Base-by-base conservation (phyloP, 441 rosid species). In the Adansonia gregorii region DNA sequence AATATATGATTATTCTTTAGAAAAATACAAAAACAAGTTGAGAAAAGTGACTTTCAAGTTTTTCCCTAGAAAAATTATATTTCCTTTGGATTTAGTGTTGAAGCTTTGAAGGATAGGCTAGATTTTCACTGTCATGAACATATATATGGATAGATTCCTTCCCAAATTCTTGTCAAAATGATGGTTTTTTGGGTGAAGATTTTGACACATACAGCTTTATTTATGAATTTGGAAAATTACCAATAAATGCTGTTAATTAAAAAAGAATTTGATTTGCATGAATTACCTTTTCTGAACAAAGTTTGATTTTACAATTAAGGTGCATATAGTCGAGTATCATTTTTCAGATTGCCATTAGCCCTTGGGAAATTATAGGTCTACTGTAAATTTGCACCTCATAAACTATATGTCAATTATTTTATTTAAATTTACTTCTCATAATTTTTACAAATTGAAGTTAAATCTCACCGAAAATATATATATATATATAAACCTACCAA, bases 161-260 rank as follows among this genome's bases (percentile, higher is more conserved):
- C 17, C 35, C 35, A 15, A 60, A 60, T 60, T 58, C 12, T 17
- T 6, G 7, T 12, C 15, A 19, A 22, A 31, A 54, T 41, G 8
- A 56, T 39, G 45, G 14, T 46, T 59, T 72, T 35, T 60, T 54
- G 22, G 77, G 67, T 60, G 67, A 46, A 59, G 67, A 74, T 58
- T 41, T 59, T 61, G 68, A 74, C 77, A 45, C 55, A 59, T 60
- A 60, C 39, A 59, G 24, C 45, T 6, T 74, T 74, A 22, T 74
- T 45, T 22, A 60, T 74, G 12, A 22, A 59, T 74, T 43, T 60
- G 58, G 77, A 20, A 72, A 74, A 39, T 60, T 59, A 74, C 77
- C 58, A 74, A 60, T 60, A 60, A 45, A 74, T 59, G 67, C 12
- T 60, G 7, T 8, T 59, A 20, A 45, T 74, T 49, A 2, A 46